phyloP scores from a whole-genome alignment of 441 rosid genomes.

The Populus hybrid region DNA sequence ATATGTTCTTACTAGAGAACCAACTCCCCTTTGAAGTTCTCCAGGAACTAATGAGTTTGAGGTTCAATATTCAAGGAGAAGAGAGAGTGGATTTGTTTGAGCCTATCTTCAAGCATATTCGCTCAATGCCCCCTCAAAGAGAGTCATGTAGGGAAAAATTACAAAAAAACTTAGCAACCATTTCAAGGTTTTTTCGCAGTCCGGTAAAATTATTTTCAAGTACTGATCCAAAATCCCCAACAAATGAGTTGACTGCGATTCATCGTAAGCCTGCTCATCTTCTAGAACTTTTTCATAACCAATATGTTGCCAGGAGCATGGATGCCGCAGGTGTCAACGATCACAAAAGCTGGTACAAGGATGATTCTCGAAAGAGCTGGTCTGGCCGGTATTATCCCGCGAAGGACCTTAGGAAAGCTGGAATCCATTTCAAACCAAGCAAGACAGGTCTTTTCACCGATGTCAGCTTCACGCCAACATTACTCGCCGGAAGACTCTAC shows the following conservation, averaged over 20 bases:
- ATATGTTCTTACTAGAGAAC: constrained; percentile 20
- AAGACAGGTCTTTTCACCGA: neutral
- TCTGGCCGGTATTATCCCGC: neutral
- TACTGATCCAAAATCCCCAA: neutral
- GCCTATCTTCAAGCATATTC: neutral
- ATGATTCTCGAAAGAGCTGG: neutral
- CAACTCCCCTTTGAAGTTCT: constrained; percentile 11
- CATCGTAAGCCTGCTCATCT: neutral
- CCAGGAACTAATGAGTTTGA: neutral
- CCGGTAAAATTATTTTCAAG: neutral
- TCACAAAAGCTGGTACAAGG: neutral
- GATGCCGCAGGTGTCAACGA: neutral
- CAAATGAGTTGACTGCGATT: neutral
- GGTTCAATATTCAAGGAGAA: neutral
- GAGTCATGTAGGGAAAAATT: neutral
- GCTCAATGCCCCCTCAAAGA: neutral
- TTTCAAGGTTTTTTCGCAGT: neutral
- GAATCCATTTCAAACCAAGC: neutral
- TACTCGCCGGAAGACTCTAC: neutral
- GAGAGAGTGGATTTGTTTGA: neutral
- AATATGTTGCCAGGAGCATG: neutral
- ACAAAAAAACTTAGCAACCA: neutral
- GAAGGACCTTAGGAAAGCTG: neutral
- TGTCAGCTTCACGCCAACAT: neutral
- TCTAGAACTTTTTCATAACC: neutral